Percentiles rank a stretch among this genome's conserved stretches.
phyloP scores from a whole-genome alignment of 257 asterid genomes.

The Anisodus acutangulus region DNA sequence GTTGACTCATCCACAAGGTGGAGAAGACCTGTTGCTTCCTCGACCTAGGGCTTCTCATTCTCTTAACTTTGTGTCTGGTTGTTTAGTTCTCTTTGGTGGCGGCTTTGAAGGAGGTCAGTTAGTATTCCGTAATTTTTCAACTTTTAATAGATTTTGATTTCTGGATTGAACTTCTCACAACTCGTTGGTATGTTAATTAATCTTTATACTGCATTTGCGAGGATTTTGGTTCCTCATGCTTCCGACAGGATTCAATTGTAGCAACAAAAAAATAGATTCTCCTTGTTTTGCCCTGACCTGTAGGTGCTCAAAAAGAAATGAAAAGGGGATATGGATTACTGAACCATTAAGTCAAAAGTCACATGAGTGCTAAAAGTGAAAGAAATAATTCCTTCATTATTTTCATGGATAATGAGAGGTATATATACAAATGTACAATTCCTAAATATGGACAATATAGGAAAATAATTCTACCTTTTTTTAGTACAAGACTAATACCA shows the following conservation, averaged over 20 bases:
- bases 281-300: neutral
- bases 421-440: too few relatives aligned
- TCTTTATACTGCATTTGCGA: constrained; percentile 4
- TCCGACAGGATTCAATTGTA: too few relatives aligned
- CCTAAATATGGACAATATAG: too few relatives aligned
- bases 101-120: constrained; percentile 90
- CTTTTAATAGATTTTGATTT: neutral
- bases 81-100: constrained; percentile 84
- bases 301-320: neutral
- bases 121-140: neutral
- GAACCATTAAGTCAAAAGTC: neutral
- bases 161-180: neutral
- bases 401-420: too few relatives aligned
- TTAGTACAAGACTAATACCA: too few relatives aligned
- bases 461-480: too few relatives aligned
- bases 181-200: neutral
- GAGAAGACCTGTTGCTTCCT: constrained; percentile 47
- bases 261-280: neutral
- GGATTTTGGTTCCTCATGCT: neutral
- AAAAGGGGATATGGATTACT: neutral
- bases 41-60: constrained; percentile 94
- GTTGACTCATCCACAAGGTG: constrained; percentile 22
- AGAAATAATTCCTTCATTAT: too few relatives aligned
- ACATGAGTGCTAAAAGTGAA: neutral
- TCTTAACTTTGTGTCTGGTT: constrained; percentile 70